These are phyloP conservation scores for Ambrosia trifida DNA, from an alignment of 129 eudicot genomes.

Conservation along the genomic window DNA sequence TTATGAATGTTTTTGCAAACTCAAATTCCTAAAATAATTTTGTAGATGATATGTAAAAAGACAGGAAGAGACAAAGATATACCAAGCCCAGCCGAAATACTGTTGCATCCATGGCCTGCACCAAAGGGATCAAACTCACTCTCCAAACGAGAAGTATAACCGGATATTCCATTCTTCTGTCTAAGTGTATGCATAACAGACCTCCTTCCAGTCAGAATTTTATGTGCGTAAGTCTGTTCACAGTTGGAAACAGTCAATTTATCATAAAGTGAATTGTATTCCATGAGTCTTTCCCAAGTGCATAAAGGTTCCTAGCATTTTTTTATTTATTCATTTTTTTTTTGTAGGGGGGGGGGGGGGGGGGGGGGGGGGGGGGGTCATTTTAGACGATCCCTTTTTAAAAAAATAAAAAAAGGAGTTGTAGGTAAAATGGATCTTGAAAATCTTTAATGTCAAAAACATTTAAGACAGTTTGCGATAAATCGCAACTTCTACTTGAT, in stretches of 20 bases:
- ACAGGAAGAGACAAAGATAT: constrained; percentile 10
- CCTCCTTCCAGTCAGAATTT: constrained; percentile 90
- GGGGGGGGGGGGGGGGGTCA: too few species aligned
- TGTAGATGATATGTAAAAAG: constrained; percentile 6
- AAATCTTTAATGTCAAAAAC: neutral
- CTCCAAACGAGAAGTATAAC: constrained; percentile 59
- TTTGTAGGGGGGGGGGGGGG: too few species aligned
- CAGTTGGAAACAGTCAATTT: constrained; percentile 21
- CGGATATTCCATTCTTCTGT: constrained; percentile 55
- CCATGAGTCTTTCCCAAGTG: neutral
- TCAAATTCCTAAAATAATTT: neutral
- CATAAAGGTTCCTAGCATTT: constrained; percentile 5
- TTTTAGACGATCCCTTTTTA: too few species aligned
- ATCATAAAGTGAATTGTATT: constrained; percentile 17
- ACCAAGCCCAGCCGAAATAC: constrained; percentile 97
- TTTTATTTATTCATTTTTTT: too few species aligned
- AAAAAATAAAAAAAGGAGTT: too few species aligned
- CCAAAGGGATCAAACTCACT: constrained; percentile 82
- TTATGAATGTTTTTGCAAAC: constrained; percentile 4
- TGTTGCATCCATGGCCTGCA: constrained; percentile 93
- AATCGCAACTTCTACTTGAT: neutral
- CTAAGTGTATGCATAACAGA: constrained; percentile 50
- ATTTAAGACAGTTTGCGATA: neutral
- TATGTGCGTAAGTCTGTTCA: constrained; percentile 80
- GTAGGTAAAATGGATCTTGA: constrained; percentile 2